These are phyloP conservation scores for Didymella glomerata DNA, from an alignment of 2,329 filamentous ascomycete genomes.

Conservation along the genomic window DNA sequence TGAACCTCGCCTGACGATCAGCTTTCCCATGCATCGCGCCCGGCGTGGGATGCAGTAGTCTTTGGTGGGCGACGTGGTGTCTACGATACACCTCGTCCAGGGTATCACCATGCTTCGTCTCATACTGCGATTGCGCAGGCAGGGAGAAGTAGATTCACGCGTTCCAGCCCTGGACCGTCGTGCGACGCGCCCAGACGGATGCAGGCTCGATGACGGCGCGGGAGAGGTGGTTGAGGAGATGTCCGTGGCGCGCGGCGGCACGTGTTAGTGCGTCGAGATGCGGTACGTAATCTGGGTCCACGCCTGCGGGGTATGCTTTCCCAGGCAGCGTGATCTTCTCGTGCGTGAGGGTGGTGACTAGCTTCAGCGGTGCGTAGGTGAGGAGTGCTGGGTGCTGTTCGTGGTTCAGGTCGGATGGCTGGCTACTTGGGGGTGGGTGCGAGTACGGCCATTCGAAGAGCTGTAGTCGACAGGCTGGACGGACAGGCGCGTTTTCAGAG, in stretches of 20 bases:
- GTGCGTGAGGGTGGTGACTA: slow-evolving; percentile 32
- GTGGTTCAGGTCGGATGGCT: slow-evolving; percentile 1
- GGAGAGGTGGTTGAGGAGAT: slow-evolving; percentile 30
- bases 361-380: slow-evolving; percentile 35
- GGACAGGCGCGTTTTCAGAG: slow-evolving; percentile 5
- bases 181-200: slow-evolving; percentile 38
- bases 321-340: slow-evolving; percentile 42
- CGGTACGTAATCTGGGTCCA: slow-evolving; percentile 37
- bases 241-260: slow-evolving; percentile 37
- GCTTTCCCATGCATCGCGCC: slow-evolving; percentile 3
- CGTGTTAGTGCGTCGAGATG: slow-evolving; percentile 27
- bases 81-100: slow-evolving; percentile 33
- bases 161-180: slow-evolving; percentile 39
- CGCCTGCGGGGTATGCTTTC: slow-evolving; percentile 21
- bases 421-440: slow-evolving; percentile 17
- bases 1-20: slow-evolving; percentile 17
- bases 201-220: slow-evolving; percentile 39
- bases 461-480: slow-evolving; percentile 29
- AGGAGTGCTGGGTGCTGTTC: slow-evolving; percentile 26
- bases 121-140: slow-evolving; percentile 11
- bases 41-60: slow-evolving; percentile 9
- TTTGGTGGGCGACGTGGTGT: slow-evolving; percentile 24
- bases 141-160: slow-evolving; percentile 42
- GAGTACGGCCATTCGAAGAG: slow-evolving; percentile 42
- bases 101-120: not conserved